Evolutionary conservation across 495 filamentous ascomycete genomes (phyloP).

Genomic region (Hyphodiscus hymeniophilus): DNA sequence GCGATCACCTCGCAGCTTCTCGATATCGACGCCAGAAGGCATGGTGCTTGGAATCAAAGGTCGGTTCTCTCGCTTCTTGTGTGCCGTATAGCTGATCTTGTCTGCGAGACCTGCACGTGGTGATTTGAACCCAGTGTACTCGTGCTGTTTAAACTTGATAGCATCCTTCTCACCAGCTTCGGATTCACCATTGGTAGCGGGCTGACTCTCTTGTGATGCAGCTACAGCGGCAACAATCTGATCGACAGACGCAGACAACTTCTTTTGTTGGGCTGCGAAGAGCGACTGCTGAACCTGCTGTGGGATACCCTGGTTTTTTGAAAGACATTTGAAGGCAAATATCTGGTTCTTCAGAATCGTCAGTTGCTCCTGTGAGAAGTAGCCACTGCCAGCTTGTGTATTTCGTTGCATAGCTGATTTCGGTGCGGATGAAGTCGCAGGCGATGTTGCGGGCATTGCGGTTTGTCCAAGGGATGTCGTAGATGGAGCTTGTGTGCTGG

Average conservation of each 20-base stretch:
- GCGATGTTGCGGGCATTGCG: conserved; percentile 43
- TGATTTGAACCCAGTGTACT: conserved; percentile 55
- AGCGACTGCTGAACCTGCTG: conserved; percentile 64
- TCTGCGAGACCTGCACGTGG: conserved; percentile 51
- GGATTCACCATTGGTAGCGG: conserved; percentile 22
- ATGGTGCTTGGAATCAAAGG: conserved; percentile 77
- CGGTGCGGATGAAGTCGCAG: conserved; percentile 28
- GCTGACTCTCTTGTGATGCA: conserved; percentile 39
- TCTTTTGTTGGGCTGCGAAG: conserved; percentile 59
- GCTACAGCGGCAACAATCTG: conserved; percentile 48
- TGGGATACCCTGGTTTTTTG: conserved; percentile 73
- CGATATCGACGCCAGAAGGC: conserved; percentile 78
- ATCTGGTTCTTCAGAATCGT: conserved; percentile 68
- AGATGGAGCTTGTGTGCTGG: conserved; percentile 31
- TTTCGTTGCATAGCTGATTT: conserved; percentile 23
- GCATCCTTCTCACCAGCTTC: conserved; percentile 10
- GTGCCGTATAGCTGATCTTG: conserved; percentile 71
- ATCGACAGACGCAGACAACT: conserved; percentile 47
- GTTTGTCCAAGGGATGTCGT: conserved; percentile 27
- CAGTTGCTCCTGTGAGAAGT: conserved; percentile 65
- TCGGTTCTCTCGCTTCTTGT: conserved; percentile 61
- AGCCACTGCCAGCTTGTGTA: conserved; percentile 36
- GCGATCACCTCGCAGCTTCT: conserved; percentile 72
- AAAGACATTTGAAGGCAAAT: conserved; percentile 69
- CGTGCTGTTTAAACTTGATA: conserved; percentile 18